A percentile compares a stretch with the other conserved stretches of the same genome.
These are phyloP conservation scores for Onygena corvina DNA, from an alignment of 2,329 filamentous ascomycete species.

Conservation along the genomic window DNA sequence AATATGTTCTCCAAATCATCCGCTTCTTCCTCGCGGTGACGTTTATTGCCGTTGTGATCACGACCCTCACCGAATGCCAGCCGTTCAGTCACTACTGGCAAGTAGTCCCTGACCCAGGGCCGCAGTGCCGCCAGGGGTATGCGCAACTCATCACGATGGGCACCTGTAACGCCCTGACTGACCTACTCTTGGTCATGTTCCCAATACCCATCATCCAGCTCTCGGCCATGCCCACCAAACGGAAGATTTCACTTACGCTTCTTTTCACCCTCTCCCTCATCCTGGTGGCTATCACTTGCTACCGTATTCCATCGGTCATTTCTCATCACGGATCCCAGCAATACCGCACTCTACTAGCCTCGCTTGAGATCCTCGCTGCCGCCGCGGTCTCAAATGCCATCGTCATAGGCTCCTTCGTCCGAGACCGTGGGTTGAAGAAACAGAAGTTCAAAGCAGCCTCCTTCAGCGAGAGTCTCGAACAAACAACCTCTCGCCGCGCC, in stretches of 20 bases:
- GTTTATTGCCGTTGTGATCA: constrained; percentile 67
- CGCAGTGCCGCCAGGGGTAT: constrained; percentile 73
- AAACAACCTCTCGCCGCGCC: constrained; percentile 27
- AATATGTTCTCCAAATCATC: constrained; percentile 57
- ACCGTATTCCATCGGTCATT: constrained; percentile 70
- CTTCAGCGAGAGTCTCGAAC: constrained; percentile 37
- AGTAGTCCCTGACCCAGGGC: constrained; percentile 72
- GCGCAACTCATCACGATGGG: constrained; percentile 83
- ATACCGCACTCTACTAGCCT: constrained; percentile 77
- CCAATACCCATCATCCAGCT: constrained; percentile 77
- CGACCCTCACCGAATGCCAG: constrained; percentile 71
- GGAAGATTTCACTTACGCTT: constrained; percentile 65
- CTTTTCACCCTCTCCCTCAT: constrained; percentile 77
- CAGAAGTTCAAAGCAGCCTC: constrained; percentile 57
- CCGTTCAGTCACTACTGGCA: constrained; percentile 67
- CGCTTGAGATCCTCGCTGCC: constrained; percentile 79
- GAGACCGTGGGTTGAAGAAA: constrained; percentile 84
- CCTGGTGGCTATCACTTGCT: constrained; percentile 67
- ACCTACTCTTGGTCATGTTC: constrained; percentile 74
- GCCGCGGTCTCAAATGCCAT: constrained; percentile 78
- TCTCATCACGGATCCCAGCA: constrained; percentile 61
- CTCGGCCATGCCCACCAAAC: constrained; percentile 62
- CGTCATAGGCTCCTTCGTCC: constrained; percentile 81
- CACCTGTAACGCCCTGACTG: constrained; percentile 76
- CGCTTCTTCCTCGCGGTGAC: constrained; percentile 65